These are phyloP conservation scores for Verticillium nonalfalfae DNA, from an alignment of 2,329 filamentous ascomycete species.

Conservation along the genomic window DNA sequence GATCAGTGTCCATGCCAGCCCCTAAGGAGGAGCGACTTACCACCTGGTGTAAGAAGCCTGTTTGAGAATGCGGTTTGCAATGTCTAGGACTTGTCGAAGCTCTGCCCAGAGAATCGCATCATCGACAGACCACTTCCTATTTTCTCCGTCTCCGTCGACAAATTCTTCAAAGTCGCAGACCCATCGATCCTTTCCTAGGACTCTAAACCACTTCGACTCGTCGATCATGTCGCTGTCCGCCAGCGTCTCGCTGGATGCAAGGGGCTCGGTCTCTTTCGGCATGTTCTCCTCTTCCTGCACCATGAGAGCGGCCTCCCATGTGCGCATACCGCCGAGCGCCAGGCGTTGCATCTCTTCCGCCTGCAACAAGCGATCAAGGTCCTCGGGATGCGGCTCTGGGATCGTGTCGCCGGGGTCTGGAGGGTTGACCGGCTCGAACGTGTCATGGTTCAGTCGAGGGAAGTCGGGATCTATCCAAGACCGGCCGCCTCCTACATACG, in stretches of 20 bases:
- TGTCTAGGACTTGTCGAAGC: slow-evolving; percentile 6
- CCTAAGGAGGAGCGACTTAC: background rate
- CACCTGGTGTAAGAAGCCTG: slow-evolving; percentile 1
- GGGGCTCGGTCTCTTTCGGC: background rate
- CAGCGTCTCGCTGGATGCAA: background rate
- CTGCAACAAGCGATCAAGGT: slow-evolving; percentile 7
- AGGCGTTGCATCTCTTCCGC: slow-evolving; percentile 4
- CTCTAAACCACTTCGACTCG: slow-evolving; percentile 6
- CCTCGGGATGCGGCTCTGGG: background rate
- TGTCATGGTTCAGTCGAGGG: background rate
- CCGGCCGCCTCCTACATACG: background rate
- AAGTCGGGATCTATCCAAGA: slow-evolving; percentile 7
- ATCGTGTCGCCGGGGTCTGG: background rate
- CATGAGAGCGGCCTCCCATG: slow-evolving; percentile 8
- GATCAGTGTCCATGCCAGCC: background rate
- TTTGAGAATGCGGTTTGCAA: slow-evolving; percentile 8
- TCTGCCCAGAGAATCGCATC: slow-evolving; percentile 6
- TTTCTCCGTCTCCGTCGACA: background rate
- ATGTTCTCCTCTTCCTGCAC: slow-evolving; percentile 1
- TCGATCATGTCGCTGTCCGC: background rate
- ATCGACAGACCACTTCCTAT: slow-evolving; percentile 2
- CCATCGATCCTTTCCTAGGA: slow-evolving; percentile 8
- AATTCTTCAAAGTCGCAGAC: slow-evolving; percentile 3
- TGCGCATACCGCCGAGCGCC: slow-evolving; percentile 2
- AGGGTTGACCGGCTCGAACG: background rate